A percentile compares a stretch with the other conserved stretches of the same genome.
phyloP scores from a whole-genome alignment of 2,329 filamentous ascomycete genomes.

The Colletotrichum shisoi region DNA sequence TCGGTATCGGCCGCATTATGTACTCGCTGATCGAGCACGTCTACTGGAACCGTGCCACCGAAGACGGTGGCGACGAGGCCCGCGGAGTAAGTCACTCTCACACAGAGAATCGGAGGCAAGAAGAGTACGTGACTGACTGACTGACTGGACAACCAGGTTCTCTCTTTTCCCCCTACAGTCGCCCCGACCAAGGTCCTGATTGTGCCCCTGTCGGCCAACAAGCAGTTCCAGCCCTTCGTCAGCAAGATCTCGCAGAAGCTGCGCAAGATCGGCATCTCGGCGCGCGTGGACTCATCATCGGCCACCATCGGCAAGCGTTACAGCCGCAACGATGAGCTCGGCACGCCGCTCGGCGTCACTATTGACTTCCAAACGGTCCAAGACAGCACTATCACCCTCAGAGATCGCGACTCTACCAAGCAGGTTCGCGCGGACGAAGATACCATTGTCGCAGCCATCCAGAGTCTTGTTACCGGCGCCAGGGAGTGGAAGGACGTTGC shows the following conservation, averaged over 20 bases:
- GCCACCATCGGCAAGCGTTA: constrained; percentile 96
- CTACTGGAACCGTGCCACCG: constrained; percentile 83
- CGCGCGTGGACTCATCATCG: constrained; percentile 86
- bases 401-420: constrained; percentile 88
- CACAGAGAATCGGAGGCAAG: constrained; percentile 38
- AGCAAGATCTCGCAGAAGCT: constrained; percentile 77
- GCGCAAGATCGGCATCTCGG: constrained; percentile 78
- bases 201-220: constrained; percentile 83
- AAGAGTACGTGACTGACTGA: constrained; percentile 20
- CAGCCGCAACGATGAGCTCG: constrained; percentile 92
- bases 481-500: constrained; percentile 75
- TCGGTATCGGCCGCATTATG: constrained; percentile 93
- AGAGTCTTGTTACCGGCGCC: constrained; percentile 57
- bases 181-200: constrained; percentile 97
- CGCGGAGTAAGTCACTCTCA: constrained; percentile 73
- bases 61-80: constrained; percentile 76
- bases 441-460: constrained; percentile 78
- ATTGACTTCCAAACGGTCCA: constrained; percentile 95
- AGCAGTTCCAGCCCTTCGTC: constrained; percentile 80
- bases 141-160: constrained; percentile 49
- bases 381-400: constrained; percentile 83
- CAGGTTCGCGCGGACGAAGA: constrained; percentile 87
- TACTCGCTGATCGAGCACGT: constrained; percentile 93
- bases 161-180: constrained; percentile 67
- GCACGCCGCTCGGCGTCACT: constrained; percentile 91